phyloP scores from a whole-genome alignment of 306 rosid species.

The Coriaria nepalensis region DNA sequence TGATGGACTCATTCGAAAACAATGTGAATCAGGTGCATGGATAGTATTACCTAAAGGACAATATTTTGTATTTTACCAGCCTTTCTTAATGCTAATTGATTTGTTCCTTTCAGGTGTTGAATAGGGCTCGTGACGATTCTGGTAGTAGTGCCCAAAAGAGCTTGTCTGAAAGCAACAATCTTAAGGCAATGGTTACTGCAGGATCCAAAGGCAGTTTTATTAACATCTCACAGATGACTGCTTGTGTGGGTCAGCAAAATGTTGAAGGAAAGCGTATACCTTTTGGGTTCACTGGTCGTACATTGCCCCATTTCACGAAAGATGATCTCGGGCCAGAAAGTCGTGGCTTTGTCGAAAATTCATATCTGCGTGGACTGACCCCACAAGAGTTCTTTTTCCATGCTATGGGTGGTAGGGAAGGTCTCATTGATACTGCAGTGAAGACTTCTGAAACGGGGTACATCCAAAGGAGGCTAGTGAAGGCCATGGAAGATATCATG shows the following conservation, averaged over 20 bases:
- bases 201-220: slow-evolving; percentile 99
- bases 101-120: slow-evolving; percentile 40
- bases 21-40: slow-evolving; percentile 76
- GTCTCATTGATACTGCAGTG: slow-evolving; percentile 99
- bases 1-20: slow-evolving; percentile 97
- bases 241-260: slow-evolving; percentile 99
- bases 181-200: slow-evolving; percentile 99
- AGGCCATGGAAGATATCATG: slow-evolving; percentile 99
- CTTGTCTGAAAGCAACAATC: slow-evolving; percentile 88
- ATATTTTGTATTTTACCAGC: not conserved
- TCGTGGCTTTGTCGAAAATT: slow-evolving; percentile 99
- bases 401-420: slow-evolving; percentile 99
- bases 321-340: slow-evolving; percentile 98
- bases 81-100: slow-evolving; percentile 6
- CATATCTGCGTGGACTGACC: slow-evolving; percentile 89
- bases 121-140: slow-evolving; percentile 97
- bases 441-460: slow-evolving; percentile 99
- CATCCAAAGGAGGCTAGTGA: slow-evolving; percentile 93
- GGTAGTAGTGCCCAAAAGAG: slow-evolving; percentile 97
- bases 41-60: not conserved
- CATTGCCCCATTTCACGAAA: slow-evolving; percentile 91
- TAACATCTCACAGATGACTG: slow-evolving; percentile 99
- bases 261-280: slow-evolving; percentile 99
- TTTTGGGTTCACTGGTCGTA: slow-evolving; percentile 85
- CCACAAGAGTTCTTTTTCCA: slow-evolving; percentile 99